These are phyloP conservation scores for Pisolithus thermaeus DNA, from an alignment of 1,284 basidiomycete genomes.

Conservation along the genomic window DNA sequence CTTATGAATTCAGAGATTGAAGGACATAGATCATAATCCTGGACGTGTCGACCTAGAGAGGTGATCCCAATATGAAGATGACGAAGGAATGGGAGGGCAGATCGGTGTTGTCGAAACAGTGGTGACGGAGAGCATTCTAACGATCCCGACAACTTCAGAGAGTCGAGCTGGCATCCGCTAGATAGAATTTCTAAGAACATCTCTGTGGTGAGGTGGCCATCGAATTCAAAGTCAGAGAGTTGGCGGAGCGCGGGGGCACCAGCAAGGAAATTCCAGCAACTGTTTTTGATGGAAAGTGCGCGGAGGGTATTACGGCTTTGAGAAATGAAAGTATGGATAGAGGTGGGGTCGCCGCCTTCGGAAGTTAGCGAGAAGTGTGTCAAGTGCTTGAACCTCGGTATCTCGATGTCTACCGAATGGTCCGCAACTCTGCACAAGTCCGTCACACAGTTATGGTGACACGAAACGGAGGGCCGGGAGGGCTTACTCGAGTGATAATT, in stretches of 20 bases:
- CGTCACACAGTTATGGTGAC: background rate
- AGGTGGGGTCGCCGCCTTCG: slow-evolving; percentile 34
- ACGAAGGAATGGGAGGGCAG: slow-evolving; percentile 51
- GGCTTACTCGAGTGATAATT: slow-evolving; percentile 48
- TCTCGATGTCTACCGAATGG: slow-evolving; percentile 44
- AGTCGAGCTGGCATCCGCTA: slow-evolving; percentile 58
- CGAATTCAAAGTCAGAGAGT: slow-evolving; percentile 58
- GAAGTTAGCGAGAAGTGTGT: slow-evolving; percentile 50
- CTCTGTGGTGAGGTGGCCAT: slow-evolving; percentile 47
- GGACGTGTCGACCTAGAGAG: slow-evolving; percentile 38
- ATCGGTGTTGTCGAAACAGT: slow-evolving; percentile 40
- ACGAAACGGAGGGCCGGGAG: background rate
- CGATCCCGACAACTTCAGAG: slow-evolving; percentile 46
- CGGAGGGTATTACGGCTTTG: slow-evolving; percentile 52
- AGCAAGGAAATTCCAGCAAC: slow-evolving; percentile 51
- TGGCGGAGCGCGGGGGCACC: slow-evolving; percentile 51
- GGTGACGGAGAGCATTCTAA: slow-evolving; percentile 45
- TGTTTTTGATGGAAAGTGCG: slow-evolving; percentile 50
- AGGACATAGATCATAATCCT: slow-evolving; percentile 61
- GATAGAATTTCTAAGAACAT: slow-evolving; percentile 53
- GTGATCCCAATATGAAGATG: slow-evolving; percentile 54
- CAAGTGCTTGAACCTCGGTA: slow-evolving; percentile 55
- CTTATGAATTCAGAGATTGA: slow-evolving; percentile 62
- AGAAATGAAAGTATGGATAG: slow-evolving; percentile 42
- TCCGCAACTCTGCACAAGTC: slow-evolving; percentile 39